A percentile compares a stretch with the other conserved stretches of the same genome.
Evolutionary conservation across 805 yeast species (phyloP).

Genomic region (Saturnispora besseyi): DNA sequence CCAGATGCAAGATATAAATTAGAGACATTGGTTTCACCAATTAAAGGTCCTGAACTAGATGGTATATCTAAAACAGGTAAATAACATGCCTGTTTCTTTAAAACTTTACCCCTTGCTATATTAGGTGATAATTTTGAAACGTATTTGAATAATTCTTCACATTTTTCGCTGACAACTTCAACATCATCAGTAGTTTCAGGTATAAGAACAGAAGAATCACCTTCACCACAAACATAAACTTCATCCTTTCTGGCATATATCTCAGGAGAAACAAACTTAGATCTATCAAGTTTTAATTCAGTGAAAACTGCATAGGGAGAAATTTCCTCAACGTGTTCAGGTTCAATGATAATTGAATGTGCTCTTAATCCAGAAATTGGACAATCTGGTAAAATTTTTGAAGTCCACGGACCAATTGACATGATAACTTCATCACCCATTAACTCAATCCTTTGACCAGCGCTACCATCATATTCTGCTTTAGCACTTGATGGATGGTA

Average conservation of each 20-base stretch:
- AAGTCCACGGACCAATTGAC: constrained; percentile 96
- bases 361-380: constrained; percentile 93
- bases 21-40: constrained; percentile 86
- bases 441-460: constrained; percentile 36
- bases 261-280: constrained; percentile 79
- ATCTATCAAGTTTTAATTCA: constrained; percentile 65
- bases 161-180: constrained; percentile 74
- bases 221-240: constrained; percentile 95
- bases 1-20: constrained; percentile 79
- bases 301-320: constrained; percentile 92
- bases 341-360: constrained; percentile 86
- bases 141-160: constrained; percentile 76
- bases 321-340: constrained; percentile 60
- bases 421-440: constrained; percentile 71
- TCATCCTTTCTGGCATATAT: constrained; percentile 93
- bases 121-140: constrained; percentile 70
- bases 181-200: constrained; percentile 95
- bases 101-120: constrained; percentile 62
- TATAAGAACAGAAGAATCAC: constrained; percentile 79
- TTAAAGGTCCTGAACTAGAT: constrained; percentile 83
- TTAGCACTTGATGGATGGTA: constrained; percentile 37
- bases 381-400: constrained; percentile 80
- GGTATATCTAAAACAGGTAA: constrained; percentile 92
- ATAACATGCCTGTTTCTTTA: constrained; percentile 89
- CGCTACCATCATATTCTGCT: constrained; percentile 25